Evolutionary conservation across 495 filamentous ascomycete genomes (phyloP).

Genomic region (Hapsidospora chrysogenum): DNA sequence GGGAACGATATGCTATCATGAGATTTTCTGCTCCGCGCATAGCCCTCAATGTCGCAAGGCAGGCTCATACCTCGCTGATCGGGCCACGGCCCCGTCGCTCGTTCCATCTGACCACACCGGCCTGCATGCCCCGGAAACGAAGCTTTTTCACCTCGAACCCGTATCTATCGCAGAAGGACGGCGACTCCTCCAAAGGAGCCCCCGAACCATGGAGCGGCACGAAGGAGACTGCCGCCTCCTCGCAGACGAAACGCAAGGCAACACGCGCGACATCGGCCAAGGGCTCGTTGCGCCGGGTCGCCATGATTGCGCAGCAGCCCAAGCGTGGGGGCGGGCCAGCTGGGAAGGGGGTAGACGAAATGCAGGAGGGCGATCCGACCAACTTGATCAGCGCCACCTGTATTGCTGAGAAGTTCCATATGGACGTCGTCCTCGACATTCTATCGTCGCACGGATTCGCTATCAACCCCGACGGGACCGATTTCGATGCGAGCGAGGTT

Average conservation of each 20-base stretch:
- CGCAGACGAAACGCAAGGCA: slow-evolving; percentile 23
- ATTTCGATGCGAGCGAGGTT: slow-evolving; percentile 43
- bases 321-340: slow-evolving; percentile 6
- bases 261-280: slow-evolving; percentile 17
- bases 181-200: slow-evolving; percentile 2
- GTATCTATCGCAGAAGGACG: slow-evolving; percentile 14
- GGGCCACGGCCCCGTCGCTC: slow-evolving; percentile 5
- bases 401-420: slow-evolving; percentile 73
- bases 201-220: background rate
- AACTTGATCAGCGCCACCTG: slow-evolving; percentile 66
- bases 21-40: slow-evolving; percentile 1
- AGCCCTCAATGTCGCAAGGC: background rate
- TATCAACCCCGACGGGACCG: slow-evolving; percentile 39
- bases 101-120: slow-evolving; percentile 14
- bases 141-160: slow-evolving; percentile 24
- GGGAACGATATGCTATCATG: slow-evolving; percentile 1
- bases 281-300: slow-evolving; percentile 25
- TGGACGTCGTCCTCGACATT: slow-evolving; percentile 52
- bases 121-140: slow-evolving; percentile 16
- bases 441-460: slow-evolving; percentile 54
- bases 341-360: background rate
- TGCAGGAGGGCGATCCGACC: slow-evolving; percentile 9
- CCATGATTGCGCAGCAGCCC: slow-evolving; percentile 22
- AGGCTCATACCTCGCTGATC: background rate
- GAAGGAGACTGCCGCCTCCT: too few relatives aligned